Base-by-base conservation (phyloP, 1,284 basidiomycete genomes). In the Anthracocystis panici-leucophaei region DNA sequence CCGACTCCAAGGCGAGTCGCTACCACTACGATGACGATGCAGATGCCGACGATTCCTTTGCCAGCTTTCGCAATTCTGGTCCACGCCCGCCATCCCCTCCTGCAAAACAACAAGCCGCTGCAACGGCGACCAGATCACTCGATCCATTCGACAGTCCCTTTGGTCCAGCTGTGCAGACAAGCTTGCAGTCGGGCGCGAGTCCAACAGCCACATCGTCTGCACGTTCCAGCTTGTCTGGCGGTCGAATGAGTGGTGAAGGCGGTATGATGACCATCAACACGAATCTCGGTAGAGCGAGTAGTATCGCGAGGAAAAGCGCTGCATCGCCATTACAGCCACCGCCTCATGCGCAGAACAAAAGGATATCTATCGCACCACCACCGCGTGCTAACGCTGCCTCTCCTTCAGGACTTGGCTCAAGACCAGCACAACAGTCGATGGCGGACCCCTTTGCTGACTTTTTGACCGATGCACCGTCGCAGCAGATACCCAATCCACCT, bases 261-360 rank as follows among this genome's bases (percentile, higher is more conserved):
- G 67, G 67, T 1, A 65, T 70, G 68, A 65, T 70, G 68, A 70
- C 68, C 38, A 70, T 70, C 58, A 65, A 54, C n/a, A 70, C 68
- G 12, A 65, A 57, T 25, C 33, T 70, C 25, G 58, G 21, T n/a
- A 53, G 62, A 21, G 58, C 62, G 8, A 65, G 49, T 41, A 65
- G 58, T 33, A 18, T 70, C 5, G 61, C 57, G 2, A 53, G 58
- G 40, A 70, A 65, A 21, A 61, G 50, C n/a, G 51, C 68, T 8
- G 54, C 62, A 9, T 65, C 68, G 21, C 68, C 68, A 2, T 25
- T 65, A 16, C 68, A 70, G 20, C 68, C 68, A 7, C 68, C 62
- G 29, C 62, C 68, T 8, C 58, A 61, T 18, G 57, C 25, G 20
- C 68, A 61, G 48, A 54, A 45, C 51, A 65, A 65, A 40, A 57